Evolutionary conservation across 805 yeast species (phyloP).

Genomic region (Ogataea thermomethanolica): DNA sequence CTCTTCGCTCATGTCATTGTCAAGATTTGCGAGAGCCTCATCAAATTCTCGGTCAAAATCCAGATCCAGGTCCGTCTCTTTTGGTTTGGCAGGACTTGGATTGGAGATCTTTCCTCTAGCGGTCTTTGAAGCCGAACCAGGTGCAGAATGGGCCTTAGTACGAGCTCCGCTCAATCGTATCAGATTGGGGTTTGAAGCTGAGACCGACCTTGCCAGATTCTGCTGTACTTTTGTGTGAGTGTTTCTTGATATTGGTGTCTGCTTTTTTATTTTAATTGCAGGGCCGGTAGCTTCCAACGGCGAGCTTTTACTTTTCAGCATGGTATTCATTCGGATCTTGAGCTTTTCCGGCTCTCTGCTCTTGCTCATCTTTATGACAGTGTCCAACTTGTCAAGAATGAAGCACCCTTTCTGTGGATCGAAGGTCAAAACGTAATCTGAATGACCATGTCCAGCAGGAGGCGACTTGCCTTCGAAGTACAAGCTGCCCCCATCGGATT

Average conservation of each 20-base stretch:
- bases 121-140: neutral
- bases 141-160: no score
- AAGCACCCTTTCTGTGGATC: slow-evolving; percentile 27
- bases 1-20: slow-evolving; percentile 29
- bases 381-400: slow-evolving; percentile 27
- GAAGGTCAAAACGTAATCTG: slow-evolving; percentile 29
- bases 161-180: no score
- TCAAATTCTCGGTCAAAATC: slow-evolving; percentile 27
- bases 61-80: slow-evolving; percentile 9
- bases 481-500: slow-evolving; percentile 16
- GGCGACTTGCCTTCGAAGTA: slow-evolving; percentile 31
- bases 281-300: no score
- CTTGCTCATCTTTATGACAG: slow-evolving; percentile 30
- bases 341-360: slow-evolving; percentile 30
- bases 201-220: no score
- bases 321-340: slow-evolving; percentile 10
- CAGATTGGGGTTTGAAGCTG: no score
- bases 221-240: no score
- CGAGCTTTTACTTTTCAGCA: neutral
- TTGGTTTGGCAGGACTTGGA: neutral
- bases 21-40: slow-evolving; percentile 23
- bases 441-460: slow-evolving; percentile 6
- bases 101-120: neutral
- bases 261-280: neutral
- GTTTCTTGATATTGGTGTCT: neutral